Percentiles rank a stretch among this genome's conserved stretches.
phyloP scores from a whole-genome alignment of 2,329 filamentous ascomycete species.

The Monilinia fructicola region DNA sequence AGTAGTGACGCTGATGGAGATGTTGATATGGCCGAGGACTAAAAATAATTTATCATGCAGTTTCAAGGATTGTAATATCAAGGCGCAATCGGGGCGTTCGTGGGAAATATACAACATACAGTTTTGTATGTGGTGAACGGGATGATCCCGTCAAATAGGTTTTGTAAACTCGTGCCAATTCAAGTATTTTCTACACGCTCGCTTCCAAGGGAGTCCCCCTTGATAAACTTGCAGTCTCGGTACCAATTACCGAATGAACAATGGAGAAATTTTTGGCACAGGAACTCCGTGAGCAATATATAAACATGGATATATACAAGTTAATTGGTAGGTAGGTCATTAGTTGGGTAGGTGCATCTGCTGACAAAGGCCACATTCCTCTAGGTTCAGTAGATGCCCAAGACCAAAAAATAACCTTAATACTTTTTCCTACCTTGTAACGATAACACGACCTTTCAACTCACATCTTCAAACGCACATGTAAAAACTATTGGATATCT shows the following conservation, averaged over 20 bases:
- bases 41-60: constrained; percentile 6
- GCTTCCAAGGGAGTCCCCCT: neutral
- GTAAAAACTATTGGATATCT: constrained; percentile 11
- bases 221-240: neutral
- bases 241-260: neutral
- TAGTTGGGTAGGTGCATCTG: constrained; percentile 2
- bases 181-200: constrained; percentile 15
- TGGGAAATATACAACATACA: constrained; percentile 18
- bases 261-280: neutral
- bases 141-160: neutral
- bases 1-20: constrained; percentile 25
- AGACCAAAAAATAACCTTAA: neutral
- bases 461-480: constrained; percentile 12
- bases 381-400: neutral
- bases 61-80: neutral
- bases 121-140: constrained; percentile 12
- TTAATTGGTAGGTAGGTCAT: neutral
- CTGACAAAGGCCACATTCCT: constrained; percentile 13
- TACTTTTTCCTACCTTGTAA: neutral
- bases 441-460: neutral
- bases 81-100: constrained; percentile 22
- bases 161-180: constrained; percentile 2
- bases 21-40: constrained; percentile 22
- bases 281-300: neutral
- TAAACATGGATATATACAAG: neutral